Evolutionary conservation across 2,329 filamentous ascomycete genomes (phyloP).

Genomic region (Aureobasidium namibiae): DNA sequence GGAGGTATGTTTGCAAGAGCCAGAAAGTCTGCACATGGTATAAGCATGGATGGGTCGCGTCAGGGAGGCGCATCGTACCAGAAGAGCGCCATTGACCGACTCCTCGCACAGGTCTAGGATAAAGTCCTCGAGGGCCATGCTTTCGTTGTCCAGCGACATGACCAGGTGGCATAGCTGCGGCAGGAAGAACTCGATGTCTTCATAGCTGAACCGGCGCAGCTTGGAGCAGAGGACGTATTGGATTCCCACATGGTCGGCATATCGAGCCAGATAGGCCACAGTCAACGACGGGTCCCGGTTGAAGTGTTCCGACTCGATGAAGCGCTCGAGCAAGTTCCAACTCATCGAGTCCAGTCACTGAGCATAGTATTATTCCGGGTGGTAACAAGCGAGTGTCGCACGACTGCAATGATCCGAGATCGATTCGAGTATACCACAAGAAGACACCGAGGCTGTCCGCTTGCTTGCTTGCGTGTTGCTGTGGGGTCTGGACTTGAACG

Average conservation of each 20-base stretch:
- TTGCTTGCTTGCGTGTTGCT: background rate
- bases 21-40: slow-evolving; percentile 62
- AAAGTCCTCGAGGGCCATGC: slow-evolving; percentile 84
- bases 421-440: background rate
- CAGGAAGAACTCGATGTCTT: slow-evolving; percentile 88
- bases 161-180: slow-evolving; percentile 78
- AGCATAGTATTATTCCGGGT: background rate
- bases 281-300: slow-evolving; percentile 84
- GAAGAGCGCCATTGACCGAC: slow-evolving; percentile 72
- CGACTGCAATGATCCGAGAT: background rate
- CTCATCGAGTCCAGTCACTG: slow-evolving; percentile 33
- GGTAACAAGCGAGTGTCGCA: background rate
- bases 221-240: slow-evolving; percentile 85
- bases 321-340: slow-evolving; percentile 82
- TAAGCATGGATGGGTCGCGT: background rate
- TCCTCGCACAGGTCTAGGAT: slow-evolving; percentile 79
- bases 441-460: background rate
- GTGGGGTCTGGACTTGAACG: background rate
- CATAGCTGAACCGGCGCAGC: slow-evolving; percentile 79
- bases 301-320: slow-evolving; percentile 91
- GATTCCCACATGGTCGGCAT: slow-evolving; percentile 83
- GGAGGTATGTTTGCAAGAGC: slow-evolving; percentile 81
- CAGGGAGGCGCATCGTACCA: slow-evolving; percentile 44
- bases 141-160: slow-evolving; percentile 83
- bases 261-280: slow-evolving; percentile 80